Evolutionary conservation across 495 filamentous ascomycete species (phyloP).

Genomic region (Thermothielavioides terrestris): DNA sequence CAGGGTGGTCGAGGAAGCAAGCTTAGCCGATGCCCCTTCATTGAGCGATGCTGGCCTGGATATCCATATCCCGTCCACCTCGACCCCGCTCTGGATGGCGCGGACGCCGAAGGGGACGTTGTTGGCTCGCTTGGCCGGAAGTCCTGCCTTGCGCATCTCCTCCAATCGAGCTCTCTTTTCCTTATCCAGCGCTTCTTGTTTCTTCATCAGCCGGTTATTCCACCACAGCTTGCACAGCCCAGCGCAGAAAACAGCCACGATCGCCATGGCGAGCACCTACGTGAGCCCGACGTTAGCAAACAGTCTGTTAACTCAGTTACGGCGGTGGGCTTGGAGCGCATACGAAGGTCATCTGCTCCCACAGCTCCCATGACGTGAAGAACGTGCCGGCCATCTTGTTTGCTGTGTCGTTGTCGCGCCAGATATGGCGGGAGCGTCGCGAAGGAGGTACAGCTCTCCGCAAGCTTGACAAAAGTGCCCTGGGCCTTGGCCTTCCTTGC

Average conservation of each 20-base stretch:
- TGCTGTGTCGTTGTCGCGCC: background rate
- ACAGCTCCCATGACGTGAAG: slow-evolving; percentile 70
- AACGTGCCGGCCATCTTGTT: slow-evolving; percentile 39
- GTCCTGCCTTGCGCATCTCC: slow-evolving; percentile 44
- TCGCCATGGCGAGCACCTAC: slow-evolving; percentile 40
- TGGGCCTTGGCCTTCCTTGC: background rate
- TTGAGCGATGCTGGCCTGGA: slow-evolving; percentile 54
- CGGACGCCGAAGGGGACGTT: slow-evolving; percentile 84
- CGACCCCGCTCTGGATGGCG: slow-evolving; percentile 76
- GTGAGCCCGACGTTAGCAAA: slow-evolving; percentile 15
- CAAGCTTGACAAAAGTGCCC: no score
- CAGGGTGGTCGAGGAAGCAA: slow-evolving; percentile 28
- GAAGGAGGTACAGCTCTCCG: no score
- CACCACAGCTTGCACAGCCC: slow-evolving; percentile 52
- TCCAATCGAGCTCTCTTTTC: slow-evolving; percentile 50
- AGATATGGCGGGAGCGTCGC: background rate
- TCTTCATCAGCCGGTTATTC: slow-evolving; percentile 55
- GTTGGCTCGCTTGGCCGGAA: slow-evolving; percentile 36
- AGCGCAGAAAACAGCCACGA: slow-evolving; percentile 42
- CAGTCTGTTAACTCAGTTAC: background rate
- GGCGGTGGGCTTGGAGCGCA: slow-evolving; percentile 22
- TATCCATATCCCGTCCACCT: slow-evolving; percentile 85
- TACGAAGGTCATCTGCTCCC: slow-evolving; percentile 90
- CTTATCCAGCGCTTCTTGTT: slow-evolving; percentile 56
- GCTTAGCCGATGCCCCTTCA: slow-evolving; percentile 19